Percentiles rank a stretch among this genome's conserved stretches.
phyloP scores from a whole-genome alignment of 805 yeast species.

The Kuraishia borneana region DNA sequence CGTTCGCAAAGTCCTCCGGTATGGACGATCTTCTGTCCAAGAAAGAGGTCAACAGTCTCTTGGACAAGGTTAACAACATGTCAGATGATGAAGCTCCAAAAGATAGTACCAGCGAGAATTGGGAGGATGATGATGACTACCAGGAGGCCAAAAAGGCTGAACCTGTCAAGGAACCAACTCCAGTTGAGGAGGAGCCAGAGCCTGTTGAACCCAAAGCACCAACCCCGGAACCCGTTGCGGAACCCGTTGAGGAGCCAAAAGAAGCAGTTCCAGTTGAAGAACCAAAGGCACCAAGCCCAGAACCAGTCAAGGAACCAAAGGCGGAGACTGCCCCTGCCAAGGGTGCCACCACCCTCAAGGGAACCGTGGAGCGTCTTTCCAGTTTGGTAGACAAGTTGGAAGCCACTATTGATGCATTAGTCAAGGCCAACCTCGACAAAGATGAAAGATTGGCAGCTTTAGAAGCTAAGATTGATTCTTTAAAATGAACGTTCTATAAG shows the following conservation, averaged over 20 bases:
- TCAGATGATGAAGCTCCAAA: conserved; percentile 24
- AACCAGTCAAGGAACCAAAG: conserved; percentile 3
- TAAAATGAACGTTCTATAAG: conserved; percentile 12
- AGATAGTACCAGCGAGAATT: conserved; percentile 5
- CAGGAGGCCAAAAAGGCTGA: conserved; percentile 6
- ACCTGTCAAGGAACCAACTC: conserved; percentile 1
- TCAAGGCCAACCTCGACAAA: conserved; percentile 46
- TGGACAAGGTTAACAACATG: conserved; percentile 30
- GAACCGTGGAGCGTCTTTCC: conserved; percentile 59
- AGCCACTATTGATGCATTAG: conserved; percentile 36
- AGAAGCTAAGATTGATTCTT: conserved; percentile 49
- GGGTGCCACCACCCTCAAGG: conserved; percentile 56
- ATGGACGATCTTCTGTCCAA: conserved; percentile 38
- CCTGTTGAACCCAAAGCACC: conserved; percentile 7
- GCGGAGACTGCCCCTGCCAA: conserved; percentile 11
- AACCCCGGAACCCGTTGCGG: conserved; percentile 12
- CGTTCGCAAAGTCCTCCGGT: conserved; percentile 19
- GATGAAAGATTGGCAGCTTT: conserved; percentile 48
- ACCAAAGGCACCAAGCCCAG: conserved; percentile 5
- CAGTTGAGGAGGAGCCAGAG: conserved; percentile 2
- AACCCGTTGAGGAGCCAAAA: conserved; percentile 6
- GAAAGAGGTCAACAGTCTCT: conserved; percentile 32
- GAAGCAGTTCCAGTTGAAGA: conserved; percentile 3
- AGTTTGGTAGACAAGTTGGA: conserved; percentile 47
- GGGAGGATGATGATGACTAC: conserved; percentile 19